These are phyloP conservation scores for Leishmania gerbilli DNA, from an alignment of 208 protist genomes.

Conservation along the genomic window DNA sequence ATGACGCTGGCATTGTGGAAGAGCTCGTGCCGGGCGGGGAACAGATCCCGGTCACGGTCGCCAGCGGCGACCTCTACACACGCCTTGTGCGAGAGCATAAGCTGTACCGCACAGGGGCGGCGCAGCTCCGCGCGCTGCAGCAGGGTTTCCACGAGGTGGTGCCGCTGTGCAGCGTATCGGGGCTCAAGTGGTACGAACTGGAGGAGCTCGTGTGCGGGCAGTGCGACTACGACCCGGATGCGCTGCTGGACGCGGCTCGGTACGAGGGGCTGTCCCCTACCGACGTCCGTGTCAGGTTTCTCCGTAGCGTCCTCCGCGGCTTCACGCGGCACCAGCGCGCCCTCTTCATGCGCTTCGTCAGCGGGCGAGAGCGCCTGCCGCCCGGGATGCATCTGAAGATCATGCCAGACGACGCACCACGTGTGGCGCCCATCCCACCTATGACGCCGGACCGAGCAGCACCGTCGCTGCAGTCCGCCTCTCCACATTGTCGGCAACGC, in stretches of 20 bases:
- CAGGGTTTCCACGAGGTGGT: conserved; percentile 91
- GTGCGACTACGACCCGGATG: conserved; percentile 89
- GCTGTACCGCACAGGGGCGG: conserved; percentile 43
- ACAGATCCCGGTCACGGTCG: conserved; percentile 44
- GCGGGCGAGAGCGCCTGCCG: conserved; percentile 85
- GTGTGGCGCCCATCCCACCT: conserved; percentile 7
- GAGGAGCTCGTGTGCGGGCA: conserved; percentile 91
- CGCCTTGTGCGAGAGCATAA: conserved; percentile 57
- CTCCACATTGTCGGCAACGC: background rate
- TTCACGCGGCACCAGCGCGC: conserved; percentile 84
- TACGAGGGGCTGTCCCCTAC: conserved; percentile 73
- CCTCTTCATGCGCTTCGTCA: conserved; percentile 93
- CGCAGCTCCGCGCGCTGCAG: conserved; percentile 68
- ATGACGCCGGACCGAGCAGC: conserved; percentile 7
- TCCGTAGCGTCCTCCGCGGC: conserved; percentile 77
- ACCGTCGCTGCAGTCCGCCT: background rate
- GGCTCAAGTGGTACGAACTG: conserved; percentile 91
- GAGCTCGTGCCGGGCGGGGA: conserved; percentile 69
- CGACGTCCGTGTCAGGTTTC: conserved; percentile 67
- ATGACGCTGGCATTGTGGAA: conserved; percentile 48
- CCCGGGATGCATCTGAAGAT: conserved; percentile 78
- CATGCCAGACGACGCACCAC: conserved; percentile 57
- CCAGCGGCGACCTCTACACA: conserved; percentile 73
- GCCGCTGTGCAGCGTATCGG: conserved; percentile 55
- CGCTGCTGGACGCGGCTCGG: conserved; percentile 76